phyloP scores from a whole-genome alignment of 2,329 filamentous ascomycete genomes.

The Ascochyta rabiei region DNA sequence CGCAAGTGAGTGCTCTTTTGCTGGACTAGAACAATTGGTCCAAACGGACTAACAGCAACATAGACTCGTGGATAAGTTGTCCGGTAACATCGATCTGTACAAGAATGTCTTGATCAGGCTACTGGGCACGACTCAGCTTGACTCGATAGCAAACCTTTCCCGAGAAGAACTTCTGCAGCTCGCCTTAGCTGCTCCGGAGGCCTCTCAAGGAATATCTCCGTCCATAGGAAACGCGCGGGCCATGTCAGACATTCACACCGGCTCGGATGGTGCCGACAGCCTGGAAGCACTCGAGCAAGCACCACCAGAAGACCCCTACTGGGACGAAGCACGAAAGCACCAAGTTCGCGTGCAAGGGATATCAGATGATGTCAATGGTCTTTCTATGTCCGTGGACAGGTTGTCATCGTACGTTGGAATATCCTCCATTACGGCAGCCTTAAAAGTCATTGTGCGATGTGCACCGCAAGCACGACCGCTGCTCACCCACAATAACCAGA shows the following conservation, averaged over 20 bases:
- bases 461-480: constrained; percentile 58
- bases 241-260: constrained; percentile 46
- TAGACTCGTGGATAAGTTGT: constrained; percentile 62
- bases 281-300: constrained; percentile 71
- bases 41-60: constrained; percentile 62
- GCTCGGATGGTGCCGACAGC: constrained; percentile 58
- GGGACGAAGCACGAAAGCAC: constrained; percentile 65
- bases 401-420: constrained; percentile 72
- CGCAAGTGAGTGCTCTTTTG: constrained; percentile 65
- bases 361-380: constrained; percentile 73
- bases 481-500: constrained; percentile 52
- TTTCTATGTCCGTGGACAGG: constrained; percentile 67
- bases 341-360: constrained; percentile 55
- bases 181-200: constrained; percentile 50
- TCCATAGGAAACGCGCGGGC: constrained; percentile 34
- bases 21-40: background rate
- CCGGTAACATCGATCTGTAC: constrained; percentile 56
- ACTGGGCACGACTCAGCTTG: constrained; percentile 52
- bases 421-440: constrained; percentile 75
- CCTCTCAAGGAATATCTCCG: constrained; percentile 41
- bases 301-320: constrained; percentile 67
- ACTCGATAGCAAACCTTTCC: constrained; percentile 47
- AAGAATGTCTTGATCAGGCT: constrained; percentile 51
- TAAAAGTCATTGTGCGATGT: constrained; percentile 70
- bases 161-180: constrained; percentile 55